phyloP scores from a whole-genome alignment of 768 basidiomycete species.

The Cystoderma amianthinum region DNA sequence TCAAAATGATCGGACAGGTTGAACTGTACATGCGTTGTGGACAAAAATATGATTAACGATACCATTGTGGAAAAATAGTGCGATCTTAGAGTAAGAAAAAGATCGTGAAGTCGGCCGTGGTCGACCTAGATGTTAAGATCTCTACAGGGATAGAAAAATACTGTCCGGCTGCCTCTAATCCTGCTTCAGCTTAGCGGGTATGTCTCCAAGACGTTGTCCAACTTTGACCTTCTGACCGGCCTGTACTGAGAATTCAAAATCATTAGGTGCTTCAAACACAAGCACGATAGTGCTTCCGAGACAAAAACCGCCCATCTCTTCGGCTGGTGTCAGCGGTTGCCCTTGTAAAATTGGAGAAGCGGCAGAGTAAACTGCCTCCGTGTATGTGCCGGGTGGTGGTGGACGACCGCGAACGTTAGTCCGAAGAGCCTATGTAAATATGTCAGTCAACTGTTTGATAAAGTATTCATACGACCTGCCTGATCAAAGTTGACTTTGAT shows the following conservation, averaged over 20 bases:
- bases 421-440: conserved; percentile 55
- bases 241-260: conserved; percentile 72
- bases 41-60: neutral
- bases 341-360: conserved; percentile 82
- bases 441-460: neutral
- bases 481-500: conserved; percentile 96
- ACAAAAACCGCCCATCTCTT: conserved; percentile 98
- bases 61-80: neutral
- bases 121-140: neutral
- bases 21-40: conserved; percentile 8
- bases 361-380: conserved; percentile 84
- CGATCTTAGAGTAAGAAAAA: neutral
- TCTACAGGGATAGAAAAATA: neutral
- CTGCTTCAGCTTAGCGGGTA: conserved; percentile 20
- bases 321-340: conserved; percentile 79
- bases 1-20: conserved; percentile 3
- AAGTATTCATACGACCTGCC: conserved; percentile 24
- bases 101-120: neutral
- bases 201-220: conserved; percentile 74
- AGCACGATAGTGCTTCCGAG: conserved; percentile 94
- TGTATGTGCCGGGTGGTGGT: conserved; percentile 80
- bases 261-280: conserved; percentile 88
- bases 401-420: conserved; percentile 77
- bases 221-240: conserved; percentile 84
- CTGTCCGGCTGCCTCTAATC: conserved; percentile 8